Conservation (phyloP, 495 filamentous ascomycete species). For the Lepidopterella palustris region DNA sequence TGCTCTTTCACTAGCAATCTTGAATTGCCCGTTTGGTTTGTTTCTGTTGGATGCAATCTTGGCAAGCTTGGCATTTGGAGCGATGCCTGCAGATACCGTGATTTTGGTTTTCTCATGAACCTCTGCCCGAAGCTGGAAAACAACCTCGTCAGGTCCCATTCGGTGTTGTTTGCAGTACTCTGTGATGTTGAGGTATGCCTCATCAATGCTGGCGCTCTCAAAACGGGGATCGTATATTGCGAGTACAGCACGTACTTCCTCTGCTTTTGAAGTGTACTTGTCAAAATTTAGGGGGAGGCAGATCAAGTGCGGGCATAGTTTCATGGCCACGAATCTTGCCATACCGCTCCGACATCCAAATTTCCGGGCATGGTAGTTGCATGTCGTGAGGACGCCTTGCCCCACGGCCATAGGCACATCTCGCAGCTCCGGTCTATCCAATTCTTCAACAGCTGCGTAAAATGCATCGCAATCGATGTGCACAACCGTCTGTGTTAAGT, state of each 20-base stretch:
- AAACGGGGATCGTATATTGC: conserved; percentile 83
- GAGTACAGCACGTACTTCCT: conserved; percentile 77
- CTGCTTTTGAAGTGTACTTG: conserved; percentile 86
- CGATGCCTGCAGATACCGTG: conserved; percentile 91
- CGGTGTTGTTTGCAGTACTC: conserved; percentile 67
- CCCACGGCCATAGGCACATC: conserved; percentile 91
- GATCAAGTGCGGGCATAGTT: conserved; percentile 85
- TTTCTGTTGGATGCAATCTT: conserved; percentile 94
- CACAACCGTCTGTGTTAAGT: conserved; percentile 77
- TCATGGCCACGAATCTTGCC: conserved; percentile 91
- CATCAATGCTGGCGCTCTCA: conserved; percentile 88
- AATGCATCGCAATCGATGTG: conserved; percentile 99
- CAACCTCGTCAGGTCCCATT: conserved; percentile 63
- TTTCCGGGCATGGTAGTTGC: conserved; percentile 87
- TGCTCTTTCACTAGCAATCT: conserved; percentile 59
- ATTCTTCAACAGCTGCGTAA: conserved; percentile 89
- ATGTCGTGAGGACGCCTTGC: conserved; percentile 85
- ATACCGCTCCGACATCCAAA: conserved; percentile 91
- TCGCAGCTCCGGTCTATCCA: conserved; percentile 84
- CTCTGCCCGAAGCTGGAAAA: conserved; percentile 67
- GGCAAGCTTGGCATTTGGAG: conserved; percentile 83
- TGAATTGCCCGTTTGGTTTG: conserved; percentile 92
- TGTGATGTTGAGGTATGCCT: conserved; percentile 95
- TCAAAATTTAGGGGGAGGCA: conserved; percentile 76
- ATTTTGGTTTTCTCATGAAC: conserved; percentile 73